Conservation (phyloP, 768 basidiomycete genomes). For the Glaciozyma antarctica region DNA sequence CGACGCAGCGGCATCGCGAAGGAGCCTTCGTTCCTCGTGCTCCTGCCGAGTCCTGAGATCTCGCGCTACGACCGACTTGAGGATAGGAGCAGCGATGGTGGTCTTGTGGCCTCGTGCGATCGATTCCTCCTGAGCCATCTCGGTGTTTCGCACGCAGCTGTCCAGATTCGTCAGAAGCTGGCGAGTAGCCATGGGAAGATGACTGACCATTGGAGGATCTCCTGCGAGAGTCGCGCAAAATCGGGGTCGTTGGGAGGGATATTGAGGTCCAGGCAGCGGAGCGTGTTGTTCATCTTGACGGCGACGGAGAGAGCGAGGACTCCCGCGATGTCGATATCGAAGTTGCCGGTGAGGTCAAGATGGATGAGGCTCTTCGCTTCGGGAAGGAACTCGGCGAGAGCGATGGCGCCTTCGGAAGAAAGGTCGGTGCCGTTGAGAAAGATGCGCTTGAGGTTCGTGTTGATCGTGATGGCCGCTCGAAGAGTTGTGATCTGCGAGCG, state of each 20-base stretch:
- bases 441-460: conserved; percentile 77
- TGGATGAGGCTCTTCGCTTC: conserved; percentile 79
- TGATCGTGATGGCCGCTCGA: conserved; percentile 84
- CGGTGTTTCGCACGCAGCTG: conserved; percentile 79
- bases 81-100: conserved; percentile 43
- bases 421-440: conserved; percentile 79
- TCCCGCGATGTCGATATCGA: conserved; percentile 66
- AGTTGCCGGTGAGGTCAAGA: conserved; percentile 51
- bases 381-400: conserved; percentile 90
- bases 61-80: conserved; percentile 40
- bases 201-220: conserved; percentile 62
- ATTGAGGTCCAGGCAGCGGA: conserved; percentile 87
- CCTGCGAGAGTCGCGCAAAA: conserved; percentile 60
- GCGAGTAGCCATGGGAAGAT: not conserved
- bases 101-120: conserved; percentile 21
- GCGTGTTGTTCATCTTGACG: conserved; percentile 65
- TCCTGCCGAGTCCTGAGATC: conserved; percentile 40
- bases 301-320: conserved; percentile 85
- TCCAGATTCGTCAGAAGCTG: not conserved
- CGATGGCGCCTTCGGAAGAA: conserved; percentile 76
- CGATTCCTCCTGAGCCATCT: conserved; percentile 49
- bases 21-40: conserved; percentile 45
- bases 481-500: conserved; percentile 49
- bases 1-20: conserved; percentile 46
- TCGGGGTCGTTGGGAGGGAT: conserved; percentile 53